Conservation (phyloP, 495 filamentous ascomycete genomes). For the Podospora conica region DNA sequence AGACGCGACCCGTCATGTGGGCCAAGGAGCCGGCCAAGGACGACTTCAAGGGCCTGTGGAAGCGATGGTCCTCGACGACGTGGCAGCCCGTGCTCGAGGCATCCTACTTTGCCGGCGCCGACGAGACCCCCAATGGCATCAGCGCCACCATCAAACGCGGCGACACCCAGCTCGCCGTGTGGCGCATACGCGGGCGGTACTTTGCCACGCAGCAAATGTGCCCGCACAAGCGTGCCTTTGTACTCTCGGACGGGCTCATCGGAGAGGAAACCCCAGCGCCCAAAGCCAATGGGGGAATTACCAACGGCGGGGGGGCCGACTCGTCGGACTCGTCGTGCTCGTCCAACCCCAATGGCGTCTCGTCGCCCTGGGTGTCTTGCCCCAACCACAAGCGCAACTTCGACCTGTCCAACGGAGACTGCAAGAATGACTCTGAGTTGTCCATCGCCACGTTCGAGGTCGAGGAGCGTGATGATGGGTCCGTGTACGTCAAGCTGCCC, state of each 20-base stretch:
- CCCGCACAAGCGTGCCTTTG: conserved; percentile 90
- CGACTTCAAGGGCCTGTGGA: conserved; percentile 62
- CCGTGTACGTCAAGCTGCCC: conserved; percentile 82
- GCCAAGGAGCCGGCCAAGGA: conserved; percentile 52
- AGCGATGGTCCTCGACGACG: conserved; percentile 63
- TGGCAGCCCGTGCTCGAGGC: conserved; percentile 84
- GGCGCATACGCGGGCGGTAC: conserved; percentile 76
- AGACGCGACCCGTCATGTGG: conserved; percentile 79
- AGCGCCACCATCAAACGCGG: conserved; percentile 73
- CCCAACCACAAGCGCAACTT: conserved; percentile 94
- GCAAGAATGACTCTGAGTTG: conserved; percentile 68
- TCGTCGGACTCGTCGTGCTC: not conserved
- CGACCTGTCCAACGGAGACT: conserved; percentile 65
- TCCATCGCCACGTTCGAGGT: conserved; percentile 83
- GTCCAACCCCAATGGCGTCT: conserved; percentile 5
- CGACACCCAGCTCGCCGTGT: conserved; percentile 88
- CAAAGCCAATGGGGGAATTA: conserved; percentile 16
- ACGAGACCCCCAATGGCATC: conserved; percentile 61
- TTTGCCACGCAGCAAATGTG: conserved; percentile 98
- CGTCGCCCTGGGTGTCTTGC: conserved; percentile 78
- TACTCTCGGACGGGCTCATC: conserved; percentile 78
- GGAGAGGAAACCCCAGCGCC: conserved; percentile 62
- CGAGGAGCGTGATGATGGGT: conserved; percentile 71
- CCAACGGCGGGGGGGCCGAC: conserved; percentile 15
- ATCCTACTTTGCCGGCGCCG: conserved; percentile 60